Conservation (phyloP, 2,329 filamentous ascomycete species). For the Fusarium dimerum region DNA sequence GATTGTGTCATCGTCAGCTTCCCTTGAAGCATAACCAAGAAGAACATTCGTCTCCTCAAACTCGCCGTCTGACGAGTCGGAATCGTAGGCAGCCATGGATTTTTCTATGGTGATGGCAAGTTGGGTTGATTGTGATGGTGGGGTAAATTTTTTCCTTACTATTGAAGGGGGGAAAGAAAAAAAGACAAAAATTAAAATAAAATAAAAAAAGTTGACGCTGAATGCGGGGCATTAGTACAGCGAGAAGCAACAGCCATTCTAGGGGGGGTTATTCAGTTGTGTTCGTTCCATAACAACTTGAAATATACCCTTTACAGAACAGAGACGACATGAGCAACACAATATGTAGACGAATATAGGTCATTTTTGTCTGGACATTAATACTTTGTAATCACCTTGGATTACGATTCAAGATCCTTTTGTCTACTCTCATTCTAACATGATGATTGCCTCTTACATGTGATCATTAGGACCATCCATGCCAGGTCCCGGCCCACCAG, state of each 20-base stretch:
- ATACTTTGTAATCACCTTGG: slow-evolving; percentile 23
- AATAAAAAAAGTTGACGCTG: slow-evolving; percentile 17
- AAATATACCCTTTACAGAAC: too few relatives aligned
- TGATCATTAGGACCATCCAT: slow-evolving; percentile 62
- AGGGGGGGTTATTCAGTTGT: too few relatives aligned
- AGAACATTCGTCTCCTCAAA: slow-evolving; percentile 85
- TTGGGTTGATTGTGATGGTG: slow-evolving; percentile 31
- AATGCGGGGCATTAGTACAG: slow-evolving; percentile 34
- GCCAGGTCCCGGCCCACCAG: slow-evolving; percentile 62
- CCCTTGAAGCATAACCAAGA: slow-evolving; percentile 83
- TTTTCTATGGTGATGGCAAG: slow-evolving; percentile 13
- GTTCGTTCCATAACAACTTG: too few relatives aligned
- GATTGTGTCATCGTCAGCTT: slow-evolving; percentile 77
- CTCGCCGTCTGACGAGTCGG: slow-evolving; percentile 74
- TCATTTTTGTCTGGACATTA: slow-evolving; percentile 1
- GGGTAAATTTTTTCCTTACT: slow-evolving; percentile 42
- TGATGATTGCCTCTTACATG: slow-evolving; percentile 43
- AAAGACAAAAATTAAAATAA: too few relatives aligned
- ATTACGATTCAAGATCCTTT: slow-evolving; percentile 32
- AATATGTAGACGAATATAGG: background rate
- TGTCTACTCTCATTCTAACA: slow-evolving; percentile 40
- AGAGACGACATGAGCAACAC: background rate
- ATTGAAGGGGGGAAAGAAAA: too few relatives aligned
- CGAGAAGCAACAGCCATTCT: slow-evolving; percentile 6
- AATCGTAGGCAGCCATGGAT: slow-evolving; percentile 81